phyloP scores from a whole-genome alignment of 192 early-diverging fungal species.

The Umbelopsis isabellina region DNA sequence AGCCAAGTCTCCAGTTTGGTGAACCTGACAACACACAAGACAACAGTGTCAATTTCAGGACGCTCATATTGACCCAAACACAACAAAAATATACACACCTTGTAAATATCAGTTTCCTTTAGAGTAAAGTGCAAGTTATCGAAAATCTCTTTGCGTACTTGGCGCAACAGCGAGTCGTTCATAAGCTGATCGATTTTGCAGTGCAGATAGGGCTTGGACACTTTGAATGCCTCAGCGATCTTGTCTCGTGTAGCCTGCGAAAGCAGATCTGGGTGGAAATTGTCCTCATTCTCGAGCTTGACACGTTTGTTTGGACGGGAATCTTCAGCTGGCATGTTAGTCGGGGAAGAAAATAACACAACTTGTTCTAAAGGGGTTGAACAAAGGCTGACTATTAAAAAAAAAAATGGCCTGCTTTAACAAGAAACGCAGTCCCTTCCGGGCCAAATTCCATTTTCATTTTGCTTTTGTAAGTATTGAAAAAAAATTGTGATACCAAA shows the following conservation, averaged over 20 bases:
- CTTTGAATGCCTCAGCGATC: constrained; percentile 22
- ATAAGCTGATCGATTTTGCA: constrained; percentile 63
- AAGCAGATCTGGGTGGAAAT: constrained; percentile 17
- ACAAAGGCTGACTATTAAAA: no score
- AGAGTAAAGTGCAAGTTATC: constrained; percentile 66
- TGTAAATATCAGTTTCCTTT: constrained; percentile 90
- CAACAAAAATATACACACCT: constrained; percentile 30
- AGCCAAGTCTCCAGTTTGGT: constrained; percentile 82
- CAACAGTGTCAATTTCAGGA: background rate
- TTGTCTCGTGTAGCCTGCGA: background rate
- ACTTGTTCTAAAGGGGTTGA: no score
- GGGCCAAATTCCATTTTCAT: no score
- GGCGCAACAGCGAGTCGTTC: constrained; percentile 59
- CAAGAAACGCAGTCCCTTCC: no score
- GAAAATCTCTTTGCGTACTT: constrained; percentile 68
- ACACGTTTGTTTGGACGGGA: constrained; percentile 19
- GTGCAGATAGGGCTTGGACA: constrained; percentile 67
- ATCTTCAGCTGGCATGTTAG: constrained; percentile 20
- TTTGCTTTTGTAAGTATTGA: no score
- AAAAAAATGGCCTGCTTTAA: no score
- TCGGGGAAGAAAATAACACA: background rate
- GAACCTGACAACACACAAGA: constrained; percentile 36
- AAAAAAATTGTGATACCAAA: no score
- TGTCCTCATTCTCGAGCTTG: constrained; percentile 26
- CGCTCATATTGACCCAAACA: no score